A percentile compares a stretch with the other conserved stretches of the same genome.
phyloP scores from a whole-genome alignment of 768 basidiomycete genomes.

The Suillus luteus region DNA sequence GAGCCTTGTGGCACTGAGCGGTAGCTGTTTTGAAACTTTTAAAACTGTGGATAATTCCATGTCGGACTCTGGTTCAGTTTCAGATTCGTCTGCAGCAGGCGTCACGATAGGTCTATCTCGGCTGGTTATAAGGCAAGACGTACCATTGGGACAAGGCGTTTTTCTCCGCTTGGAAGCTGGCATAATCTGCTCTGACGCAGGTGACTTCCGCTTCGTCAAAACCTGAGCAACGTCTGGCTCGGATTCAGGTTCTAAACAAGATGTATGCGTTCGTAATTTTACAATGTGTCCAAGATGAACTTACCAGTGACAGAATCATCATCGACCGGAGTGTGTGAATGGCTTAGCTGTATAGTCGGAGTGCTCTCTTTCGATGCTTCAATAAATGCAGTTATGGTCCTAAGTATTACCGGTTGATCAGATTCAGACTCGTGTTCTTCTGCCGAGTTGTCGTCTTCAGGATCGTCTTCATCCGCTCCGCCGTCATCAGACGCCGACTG shows the following conservation, averaged over 20 bases:
- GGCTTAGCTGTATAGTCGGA: not conserved
- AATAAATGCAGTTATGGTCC: slow-evolving; percentile 20
- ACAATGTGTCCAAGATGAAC: not conserved
- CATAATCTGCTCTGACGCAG: slow-evolving; percentile 14
- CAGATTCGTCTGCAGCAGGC: slow-evolving; percentile 37
- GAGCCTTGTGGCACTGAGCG: not conserved
- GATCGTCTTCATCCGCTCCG: slow-evolving; percentile 19
- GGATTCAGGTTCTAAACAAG: slow-evolving; percentile 33
- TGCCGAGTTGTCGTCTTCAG: slow-evolving; percentile 25
- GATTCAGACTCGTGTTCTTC: slow-evolving; percentile 27
- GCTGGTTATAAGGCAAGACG: not conserved
- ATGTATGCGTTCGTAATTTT: not conserved
- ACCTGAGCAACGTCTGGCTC: slow-evolving; percentile 17
- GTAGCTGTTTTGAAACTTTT: slow-evolving; percentile 14
- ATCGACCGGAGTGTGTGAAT: slow-evolving; percentile 2
- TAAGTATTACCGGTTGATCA: slow-evolving; percentile 26
- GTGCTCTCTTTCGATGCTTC: slow-evolving; percentile 12
- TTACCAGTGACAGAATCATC: slow-evolving; percentile 32
- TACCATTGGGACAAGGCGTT: slow-evolving; percentile 21
- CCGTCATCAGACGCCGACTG: slow-evolving; percentile 54
- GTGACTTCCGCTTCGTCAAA: slow-evolving; percentile 29
- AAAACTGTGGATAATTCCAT: slow-evolving; percentile 14
- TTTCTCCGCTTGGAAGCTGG: slow-evolving; percentile 25
- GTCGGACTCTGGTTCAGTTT: slow-evolving; percentile 50
- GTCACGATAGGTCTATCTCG: not conserved